Evolutionary conservation across 352 stramenopile genomes (phyloP).

Genomic region (Globisporangium spinosum): DNA sequence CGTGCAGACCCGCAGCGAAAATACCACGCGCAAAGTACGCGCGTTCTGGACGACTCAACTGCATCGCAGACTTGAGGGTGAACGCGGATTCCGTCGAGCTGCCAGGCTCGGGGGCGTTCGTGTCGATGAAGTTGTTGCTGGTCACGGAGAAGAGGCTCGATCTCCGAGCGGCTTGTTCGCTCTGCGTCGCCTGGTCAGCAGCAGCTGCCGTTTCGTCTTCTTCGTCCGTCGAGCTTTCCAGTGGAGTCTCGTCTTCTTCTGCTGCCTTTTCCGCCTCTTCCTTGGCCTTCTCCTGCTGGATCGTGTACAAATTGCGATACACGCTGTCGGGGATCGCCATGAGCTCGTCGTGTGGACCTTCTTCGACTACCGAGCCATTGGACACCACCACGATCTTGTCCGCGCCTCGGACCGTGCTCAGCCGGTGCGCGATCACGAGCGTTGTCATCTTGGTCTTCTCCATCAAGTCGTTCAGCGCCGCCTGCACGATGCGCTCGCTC

Average conservation of each 20-base stretch:
- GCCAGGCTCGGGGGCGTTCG: constrained; percentile 10
- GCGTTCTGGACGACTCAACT: constrained; percentile 31
- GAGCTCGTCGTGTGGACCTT: constrained; percentile 40
- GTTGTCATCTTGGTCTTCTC: not conserved
- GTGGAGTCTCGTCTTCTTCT: constrained; percentile 18
- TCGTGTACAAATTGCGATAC: constrained; percentile 79
- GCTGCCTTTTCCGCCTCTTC: constrained; percentile 1
- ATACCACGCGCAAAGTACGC: constrained; percentile 29
- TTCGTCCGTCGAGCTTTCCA: constrained; percentile 5
- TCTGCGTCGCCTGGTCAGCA: not conserved
- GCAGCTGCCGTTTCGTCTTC: not conserved
- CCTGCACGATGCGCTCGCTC: constrained; percentile 70
- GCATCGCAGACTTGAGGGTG: constrained; percentile 13
- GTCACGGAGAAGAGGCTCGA: not conserved
- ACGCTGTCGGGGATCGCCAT: constrained; percentile 51
- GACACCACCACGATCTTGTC: constrained; percentile 58
- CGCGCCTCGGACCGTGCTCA: constrained; percentile 55
- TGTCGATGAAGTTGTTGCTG: not conserved
- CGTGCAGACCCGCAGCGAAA: constrained; percentile 29
- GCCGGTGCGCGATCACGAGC: constrained; percentile 91
- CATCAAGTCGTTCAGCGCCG: constrained; percentile 42
- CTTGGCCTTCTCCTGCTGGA: constrained; percentile 28
- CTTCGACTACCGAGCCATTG: constrained; percentile 38
- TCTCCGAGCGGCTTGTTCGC: not conserved
- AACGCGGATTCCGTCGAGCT: not conserved